Evolutionary conservation across 768 basidiomycete species (phyloP), one percentile per base, ranked within the genome.

Genomic region (Lanmaoa rubissima): DNA sequence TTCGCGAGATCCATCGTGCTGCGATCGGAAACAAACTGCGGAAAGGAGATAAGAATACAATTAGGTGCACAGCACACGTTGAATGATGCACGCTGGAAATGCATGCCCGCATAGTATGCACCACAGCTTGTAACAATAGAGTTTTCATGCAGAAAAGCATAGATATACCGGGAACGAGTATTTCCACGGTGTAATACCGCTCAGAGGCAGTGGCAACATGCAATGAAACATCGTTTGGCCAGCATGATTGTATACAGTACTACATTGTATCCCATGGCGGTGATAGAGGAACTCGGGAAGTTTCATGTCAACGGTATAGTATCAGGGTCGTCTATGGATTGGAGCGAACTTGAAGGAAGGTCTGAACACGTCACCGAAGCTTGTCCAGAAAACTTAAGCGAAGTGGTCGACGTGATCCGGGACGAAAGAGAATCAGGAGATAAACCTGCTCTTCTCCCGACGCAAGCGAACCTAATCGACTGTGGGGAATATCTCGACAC

Each of bases 21-120:
- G 42, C 34, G 49, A 58, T 65, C 51, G 55, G 55, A 62, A 52
- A 58, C 54, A 31, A 24, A 42, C 56, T 58, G 58, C 57, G 52
- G 55, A 58, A 61, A 61, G 59, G 65, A 65, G 63, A 67, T 67
- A 69, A 62, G 65, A 52, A 57, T 26, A 61, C 61, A 60, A 55
- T 61, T 60, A 51, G 57, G 28, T 38, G 53, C 59, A 65, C 59
- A 63, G 61, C 63, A 59, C 52, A 58, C 39, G 52, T 51, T 19
- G 55, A 54, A 13, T 70, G 69, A 67, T 66, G 55, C 69, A 67
- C 54, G 69, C 65, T 54, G 61, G 24, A 57, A 40, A 46, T 57
- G 69, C 66, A 58, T 70, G 67, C 36, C 52, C 53, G 59, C 59
- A 24, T 24, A 24, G 21, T 58, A 48, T 57, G 54, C 47, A 58